Evolutionary conservation across 345 rosid genomes (phyloP), one percentile per base, ranked within the genome.

Genomic region (Linum lewisii): DNA sequence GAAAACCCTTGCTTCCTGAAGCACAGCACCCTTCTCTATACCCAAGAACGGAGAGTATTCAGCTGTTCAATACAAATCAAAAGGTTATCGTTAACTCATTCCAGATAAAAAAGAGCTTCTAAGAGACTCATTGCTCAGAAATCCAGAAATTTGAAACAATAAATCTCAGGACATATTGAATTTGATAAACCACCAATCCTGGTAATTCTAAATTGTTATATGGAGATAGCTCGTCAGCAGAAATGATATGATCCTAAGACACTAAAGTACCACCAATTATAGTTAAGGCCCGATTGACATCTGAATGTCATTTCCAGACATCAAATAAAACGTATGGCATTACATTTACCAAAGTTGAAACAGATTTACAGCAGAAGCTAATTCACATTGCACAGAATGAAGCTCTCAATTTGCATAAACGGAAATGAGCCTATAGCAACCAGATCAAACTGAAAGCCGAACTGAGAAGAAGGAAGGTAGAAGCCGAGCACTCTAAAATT

Each of bases 1-100:
- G 73, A 93, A 93, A 70, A 93, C 92, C 76, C 99, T 83, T 62
- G 94, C 94, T 71, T 93, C 99, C 75, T 93, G 99, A 72, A 93
- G 97, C 50, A 89, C 97, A 6, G 97, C 97, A 20, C 99, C 97
- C 70, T 93, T 93, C 84, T 93, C 99, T 24, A 93, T 87, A 56
- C 99, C 99, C 69, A 84, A 38, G 72, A 89, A 93, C 0, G 99
- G 99, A 65, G 97, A 89, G 79, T 79, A 93, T 55, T 93, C 99
- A 29, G 84, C 97, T 85, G 77, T 69, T 60, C 66, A 42, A 42
- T 42, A 14, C 47, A 42, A 42, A 42, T 11, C 11, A 42, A 11
- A 42, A 42, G 7, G 34, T 29, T 29, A 42, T 3, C 14, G 47
- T 42, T 42, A 5, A 11, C 18, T 11, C 18, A 11, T 4, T 42